Percentiles rank a stretch among this genome's conserved stretches.
phyloP scores from a whole-genome alignment of 176 grass and related monocot genomes.

The Rhipidocladum racemiflorum region DNA sequence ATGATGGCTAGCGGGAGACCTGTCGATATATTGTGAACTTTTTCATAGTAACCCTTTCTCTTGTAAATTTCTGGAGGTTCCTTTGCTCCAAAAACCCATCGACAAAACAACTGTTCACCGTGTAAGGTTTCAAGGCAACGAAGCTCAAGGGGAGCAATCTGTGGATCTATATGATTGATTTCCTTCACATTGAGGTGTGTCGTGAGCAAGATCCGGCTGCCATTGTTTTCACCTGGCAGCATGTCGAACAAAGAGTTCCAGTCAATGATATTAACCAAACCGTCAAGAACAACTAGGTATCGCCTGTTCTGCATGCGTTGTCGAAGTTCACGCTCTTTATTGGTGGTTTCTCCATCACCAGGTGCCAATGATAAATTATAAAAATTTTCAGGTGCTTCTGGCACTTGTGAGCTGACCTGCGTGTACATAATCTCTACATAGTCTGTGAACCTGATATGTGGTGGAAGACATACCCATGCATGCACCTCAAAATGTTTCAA shows the following conservation, averaged over 20 bases:
- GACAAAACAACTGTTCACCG: conserved; percentile 31
- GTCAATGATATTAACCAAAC: conserved; percentile 33
- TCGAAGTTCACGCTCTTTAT: conserved; percentile 16
- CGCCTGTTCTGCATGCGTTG: conserved; percentile 18
- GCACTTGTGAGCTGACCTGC: conserved; percentile 36
- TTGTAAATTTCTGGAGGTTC: conserved; percentile 27
- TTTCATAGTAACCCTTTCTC: conserved; percentile 35
- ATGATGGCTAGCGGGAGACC: conserved; percentile 44
- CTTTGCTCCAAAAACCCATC: conserved; percentile 36
- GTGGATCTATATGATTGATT: conserved; percentile 36
- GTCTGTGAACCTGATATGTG: conserved; percentile 35
- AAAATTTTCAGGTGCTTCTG: conserved; percentile 15
- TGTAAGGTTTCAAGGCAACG: conserved; percentile 23
- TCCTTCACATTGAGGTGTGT: conserved; percentile 40
- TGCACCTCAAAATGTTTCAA: conserved; percentile 41
- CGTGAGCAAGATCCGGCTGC: conserved; percentile 43
- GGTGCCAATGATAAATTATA: not conserved
- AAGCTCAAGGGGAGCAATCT: conserved; percentile 24
- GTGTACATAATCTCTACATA: conserved; percentile 37
- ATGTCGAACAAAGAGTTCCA: conserved; percentile 40
- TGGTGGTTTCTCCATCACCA: conserved; percentile 5
- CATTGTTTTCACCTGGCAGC: conserved; percentile 30
- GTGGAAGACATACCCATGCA: conserved; percentile 47
- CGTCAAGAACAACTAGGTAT: conserved; percentile 49
- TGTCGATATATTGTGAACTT: conserved; percentile 36